Conservation (phyloP, 192 early-diverging fungal species). For the Helicostylum pulchrum region DNA sequence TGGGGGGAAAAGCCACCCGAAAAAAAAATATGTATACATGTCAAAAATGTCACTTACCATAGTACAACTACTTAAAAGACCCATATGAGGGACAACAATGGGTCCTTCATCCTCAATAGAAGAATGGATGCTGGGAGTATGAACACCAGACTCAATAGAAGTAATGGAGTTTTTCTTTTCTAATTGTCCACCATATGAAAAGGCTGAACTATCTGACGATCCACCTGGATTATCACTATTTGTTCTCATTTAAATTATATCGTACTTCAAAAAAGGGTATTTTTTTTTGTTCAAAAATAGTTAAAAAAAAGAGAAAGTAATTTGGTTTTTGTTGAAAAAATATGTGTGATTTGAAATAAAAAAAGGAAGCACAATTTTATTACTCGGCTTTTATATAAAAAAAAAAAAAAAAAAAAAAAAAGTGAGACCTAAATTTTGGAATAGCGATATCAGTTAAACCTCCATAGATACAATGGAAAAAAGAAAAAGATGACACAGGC, state of each 20-base stretch:
- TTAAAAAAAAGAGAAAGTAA: not conserved
- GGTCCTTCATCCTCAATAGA: not conserved
- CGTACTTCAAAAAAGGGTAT: too few species aligned
- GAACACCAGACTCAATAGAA: not conserved
- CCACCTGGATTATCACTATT: not conserved
- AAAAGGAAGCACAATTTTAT: too few species aligned
- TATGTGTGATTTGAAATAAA: not conserved
- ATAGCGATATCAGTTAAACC: too few species aligned
- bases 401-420: slow-evolving; percentile 2
- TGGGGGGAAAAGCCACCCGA: too few species aligned
- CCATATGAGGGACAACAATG: slow-evolving; percentile 29
- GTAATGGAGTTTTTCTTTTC: slow-evolving; percentile 9
- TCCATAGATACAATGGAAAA: too few species aligned
- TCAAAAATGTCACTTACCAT: slow-evolving; percentile 21
- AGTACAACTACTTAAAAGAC: slow-evolving; percentile 26
- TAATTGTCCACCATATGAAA: not conserved
- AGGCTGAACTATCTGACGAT: not conserved
- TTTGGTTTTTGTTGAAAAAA: too few species aligned
- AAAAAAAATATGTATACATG: not conserved
- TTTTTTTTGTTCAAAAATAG: not conserved
- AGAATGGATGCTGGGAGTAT: not conserved
- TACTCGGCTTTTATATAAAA: slow-evolving; percentile 4
- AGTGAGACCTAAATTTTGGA: not conserved
- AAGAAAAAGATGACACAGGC: too few species aligned
- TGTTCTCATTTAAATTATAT: not conserved